Conservation (phyloP, 305 asterid species). For the Lippia alba region DNA sequence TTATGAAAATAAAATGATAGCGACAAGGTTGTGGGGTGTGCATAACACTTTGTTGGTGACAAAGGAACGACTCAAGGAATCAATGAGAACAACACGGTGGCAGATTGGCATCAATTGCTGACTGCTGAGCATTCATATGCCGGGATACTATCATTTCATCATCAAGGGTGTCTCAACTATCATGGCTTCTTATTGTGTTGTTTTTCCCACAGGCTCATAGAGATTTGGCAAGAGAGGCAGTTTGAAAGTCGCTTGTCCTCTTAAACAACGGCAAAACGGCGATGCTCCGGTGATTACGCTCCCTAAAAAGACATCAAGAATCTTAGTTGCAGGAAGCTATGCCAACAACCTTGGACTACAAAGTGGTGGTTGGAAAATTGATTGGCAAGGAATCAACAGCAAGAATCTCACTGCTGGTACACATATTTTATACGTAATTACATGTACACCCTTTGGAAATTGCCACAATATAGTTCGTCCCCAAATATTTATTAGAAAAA, state of each 20-base stretch:
- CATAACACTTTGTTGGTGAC: conserved; percentile 53
- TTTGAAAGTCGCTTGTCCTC: conserved; percentile 35
- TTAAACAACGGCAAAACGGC: conserved; percentile 26
- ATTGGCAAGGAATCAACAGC: conserved; percentile 33
- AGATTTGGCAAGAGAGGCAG: conserved; percentile 34
- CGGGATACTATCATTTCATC: conserved; percentile 43
- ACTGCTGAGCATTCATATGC: conserved; percentile 47
- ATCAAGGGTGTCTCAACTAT: conserved; percentile 51
- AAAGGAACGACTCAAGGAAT: conserved; percentile 47
- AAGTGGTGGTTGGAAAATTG: conserved; percentile 35
- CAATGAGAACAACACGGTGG: conserved; percentile 46
- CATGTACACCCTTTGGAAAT: no score
- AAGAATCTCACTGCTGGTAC: conserved; percentile 22
- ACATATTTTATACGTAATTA: no score
- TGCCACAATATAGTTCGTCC: no score
- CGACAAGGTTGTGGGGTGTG: conserved; percentile 45
- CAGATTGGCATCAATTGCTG: conserved; percentile 33
- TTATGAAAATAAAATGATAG: neutral
- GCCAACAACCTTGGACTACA: conserved; percentile 27
- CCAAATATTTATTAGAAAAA: no score
- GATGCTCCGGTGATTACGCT: conserved; percentile 10
- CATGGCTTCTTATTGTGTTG: conserved; percentile 41
- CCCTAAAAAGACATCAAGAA: conserved; percentile 22
- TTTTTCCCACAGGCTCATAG: conserved; percentile 30
- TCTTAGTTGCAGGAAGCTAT: conserved; percentile 33